Evolutionary conservation across 768 basidiomycete genomes (phyloP), one percentile per base, ranked within the genome.

Genomic region (Pulveroboletus sp.): DNA sequence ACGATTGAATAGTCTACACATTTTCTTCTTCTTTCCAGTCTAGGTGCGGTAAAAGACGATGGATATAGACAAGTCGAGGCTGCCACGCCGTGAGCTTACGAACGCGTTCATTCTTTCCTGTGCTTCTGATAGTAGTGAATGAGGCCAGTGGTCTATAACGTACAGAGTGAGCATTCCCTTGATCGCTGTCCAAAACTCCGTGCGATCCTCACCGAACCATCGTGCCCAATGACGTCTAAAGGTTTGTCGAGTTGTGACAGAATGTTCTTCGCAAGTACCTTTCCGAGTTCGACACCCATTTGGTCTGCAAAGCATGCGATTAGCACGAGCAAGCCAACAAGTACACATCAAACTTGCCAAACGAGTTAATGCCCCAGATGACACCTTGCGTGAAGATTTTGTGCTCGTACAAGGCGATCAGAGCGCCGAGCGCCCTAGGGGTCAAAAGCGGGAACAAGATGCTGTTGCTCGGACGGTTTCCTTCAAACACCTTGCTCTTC

Each of bases 271-370:
- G 96, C 96, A 39, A 99, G 81, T 5, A 94, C 89, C 69, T 98
- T 98, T 50, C 94, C 94, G 47, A 98, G 86, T 70, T 98, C 95
- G 57, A 98, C 95, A 67, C 96, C 96, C 94, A 97, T 96, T 83
- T 98, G 96, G 69, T 98, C 92, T 91, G 61, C 18, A 1, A 39
- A 21, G 10, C 43, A 14, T 12, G 18, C 14, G 7, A 35, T 47
- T 8, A 57, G 47, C 31, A 42, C 17, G 8, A 8, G 11, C n/a
- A 9, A n/a, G 33, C 27, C 18, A 27, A 11, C 2, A 1, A 46
- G 31, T 30, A 28, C 24, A 18, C 8, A 38, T 8, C 39, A n/a
- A 6, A 68, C 80, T 31, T 46, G 91, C 91, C 94, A 67, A 92
- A 98, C 3, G 92, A 93, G 77, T 99, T 98, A 77, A 99, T 95